Conservation (phyloP, 345 rosid genomes). For the Limnanthes douglasii region DNA sequence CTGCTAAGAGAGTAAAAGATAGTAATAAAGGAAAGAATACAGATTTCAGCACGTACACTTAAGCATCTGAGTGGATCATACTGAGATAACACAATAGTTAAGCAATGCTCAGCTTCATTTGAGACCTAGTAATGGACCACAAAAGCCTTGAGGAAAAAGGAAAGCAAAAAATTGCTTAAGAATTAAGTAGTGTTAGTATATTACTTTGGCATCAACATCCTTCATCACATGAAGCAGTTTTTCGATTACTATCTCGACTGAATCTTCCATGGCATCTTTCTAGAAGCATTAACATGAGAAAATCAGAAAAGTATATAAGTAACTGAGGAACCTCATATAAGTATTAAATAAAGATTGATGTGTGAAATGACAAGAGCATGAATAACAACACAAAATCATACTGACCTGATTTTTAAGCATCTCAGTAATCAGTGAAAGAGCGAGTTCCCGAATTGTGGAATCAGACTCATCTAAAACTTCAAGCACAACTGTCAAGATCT, state of each 20-base stretch:
- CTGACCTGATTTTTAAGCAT: constrained; percentile 83
- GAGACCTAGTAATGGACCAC: constrained; percentile 38
- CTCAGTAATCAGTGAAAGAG: constrained; percentile 62
- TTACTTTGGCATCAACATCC: constrained; percentile 66
- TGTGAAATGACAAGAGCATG: constrained; percentile 3
- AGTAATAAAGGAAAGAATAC: constrained; percentile 6
- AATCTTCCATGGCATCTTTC: constrained; percentile 87
- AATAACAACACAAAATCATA: background rate
- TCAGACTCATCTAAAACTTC: constrained; percentile 79
- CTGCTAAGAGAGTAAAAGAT: constrained; percentile 3
- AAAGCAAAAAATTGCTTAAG: background rate
- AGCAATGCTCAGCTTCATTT: constrained; percentile 83
- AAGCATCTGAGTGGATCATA: constrained; percentile 97
- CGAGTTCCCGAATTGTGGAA: constrained; percentile 54
- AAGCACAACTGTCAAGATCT: constrained; percentile 88
- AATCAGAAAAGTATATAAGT: constrained; percentile 9
- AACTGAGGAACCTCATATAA: no score
- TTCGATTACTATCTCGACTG: constrained; percentile 83
- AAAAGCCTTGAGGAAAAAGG: constrained; percentile 7
- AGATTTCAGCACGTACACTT: constrained; percentile 38
- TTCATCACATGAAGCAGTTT: constrained; percentile 79
- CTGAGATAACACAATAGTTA: constrained; percentile 56
- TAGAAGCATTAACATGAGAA: constrained; percentile 24
- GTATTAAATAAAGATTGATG: no score
- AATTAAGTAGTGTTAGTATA: constrained; percentile 3